Evolutionary conservation across 164 flowering plant genomes (phyloP), one percentile per base, ranked within the genome.

Genomic region (Tinospora cordifolia): DNA sequence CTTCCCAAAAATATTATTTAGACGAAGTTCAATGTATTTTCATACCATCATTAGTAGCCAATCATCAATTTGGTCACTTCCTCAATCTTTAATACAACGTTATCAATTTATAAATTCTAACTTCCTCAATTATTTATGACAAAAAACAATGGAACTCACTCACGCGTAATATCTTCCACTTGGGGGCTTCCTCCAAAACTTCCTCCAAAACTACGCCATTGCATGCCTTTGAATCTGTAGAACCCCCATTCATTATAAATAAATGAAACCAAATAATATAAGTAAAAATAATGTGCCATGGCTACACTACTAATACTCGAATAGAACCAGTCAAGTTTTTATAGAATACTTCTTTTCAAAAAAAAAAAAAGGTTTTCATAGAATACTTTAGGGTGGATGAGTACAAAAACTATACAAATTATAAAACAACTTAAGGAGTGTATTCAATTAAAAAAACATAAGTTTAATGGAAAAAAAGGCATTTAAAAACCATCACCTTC

Each of bases 131-230:
- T 15, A 24, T 62, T 63, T 62, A 62, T 15, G 51, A 10, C n/a
- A n/a, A 77, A 73, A 67, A 59, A 62, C 21, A 79, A 62, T 57
- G 78, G 74, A 83, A 84, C 85, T 84, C 87, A 94, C 99, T 89
- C 94, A 91, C 98, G 82, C 87, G 91, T 83, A 95, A 89, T 77
- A 92, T 87, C 86, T 90, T 95, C 99, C 98, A 95, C 80, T 95
- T 92, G 63, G 99, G 99, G 66, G 97, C 75, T 80, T 87, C 96
- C 81, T 95, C 99, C 84, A 95, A 75, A 39, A 88, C 85, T 82
- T 87, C 96, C 71, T 87, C 85, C 74, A 95, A 81, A 66, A 79
- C 75, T 14, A 84, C 71, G 19, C 81, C 79, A 73, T 70, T 69
- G 69, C 36, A 74, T 14, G 83, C 64, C 73, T 63, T 79, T 25